Base-by-base conservation (phyloP, 2,329 filamentous ascomycete species). In the Calonectria pteridis region DNA sequence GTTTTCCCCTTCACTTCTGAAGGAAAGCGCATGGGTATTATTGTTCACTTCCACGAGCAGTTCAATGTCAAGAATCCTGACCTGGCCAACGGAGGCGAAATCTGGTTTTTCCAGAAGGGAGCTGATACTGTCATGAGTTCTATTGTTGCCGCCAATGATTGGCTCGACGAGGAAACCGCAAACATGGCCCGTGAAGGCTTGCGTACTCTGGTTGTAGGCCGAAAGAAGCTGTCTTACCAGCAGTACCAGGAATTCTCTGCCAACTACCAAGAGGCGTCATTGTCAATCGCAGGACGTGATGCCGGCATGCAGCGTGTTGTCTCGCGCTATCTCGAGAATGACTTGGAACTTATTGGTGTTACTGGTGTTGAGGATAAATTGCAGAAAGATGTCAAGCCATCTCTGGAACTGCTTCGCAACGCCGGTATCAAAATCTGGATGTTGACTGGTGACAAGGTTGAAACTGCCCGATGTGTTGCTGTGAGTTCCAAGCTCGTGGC, bases 351-450 rank as follows among this genome's bases (percentile, higher is more conserved):
- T 7, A 90, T 98, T 1, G 97, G 97, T n/a, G 96, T 99, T 16
- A 99, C 97, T 1, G 97, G 97, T 76, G 97, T 99, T 0, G 97
- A 99, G 84, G 97, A 99, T 85, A 98, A 98, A 82, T 90, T 99
- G 16, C 97, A 99, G 83, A 93, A 93, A 76, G 95, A 98, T 81
- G 97, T 99, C 81, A 99, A 98, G 84, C 94, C 96, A 1, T 98
- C 95, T 0, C 89, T 99, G 7, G 97, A 99, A 84, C 91, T 99
- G 6, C 90, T 99, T 67, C 94, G 97, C 77, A 99, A 99, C 80
- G 97, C 97, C 0, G 97, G 97, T 31, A 97, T 99, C 86, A 98
- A 98, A 84, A 98, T 99, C 65, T 99, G 97, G 97, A 99, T 99
- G 97, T 88, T 99, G 83, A 99, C 97, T 0, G 97, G 97, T 59